Percentiles rank a stretch among this genome's conserved stretches.
Conservation (phyloP, 306 rosid species). For the Castanospermum australe region DNA sequence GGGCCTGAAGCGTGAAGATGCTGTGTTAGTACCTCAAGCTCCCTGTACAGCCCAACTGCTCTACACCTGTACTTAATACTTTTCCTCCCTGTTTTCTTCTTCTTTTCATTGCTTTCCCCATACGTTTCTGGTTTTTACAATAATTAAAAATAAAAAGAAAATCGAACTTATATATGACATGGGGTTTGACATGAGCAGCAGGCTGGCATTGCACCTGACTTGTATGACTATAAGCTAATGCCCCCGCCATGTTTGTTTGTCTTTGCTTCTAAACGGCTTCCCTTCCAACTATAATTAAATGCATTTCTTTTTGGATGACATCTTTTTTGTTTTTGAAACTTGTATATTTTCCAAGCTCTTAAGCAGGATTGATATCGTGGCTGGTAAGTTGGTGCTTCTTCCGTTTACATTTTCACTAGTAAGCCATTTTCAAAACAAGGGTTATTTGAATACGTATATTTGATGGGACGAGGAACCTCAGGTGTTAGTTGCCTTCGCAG, state of each 20-base stretch:
- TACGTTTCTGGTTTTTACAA: constrained; percentile 25
- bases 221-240: constrained; percentile 27
- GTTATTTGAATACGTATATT: neutral
- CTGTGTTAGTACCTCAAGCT: neutral
- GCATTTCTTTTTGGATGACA: neutral
- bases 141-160: constrained; percentile 9
- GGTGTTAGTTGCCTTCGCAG: neutral
- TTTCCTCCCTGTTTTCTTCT: neutral
- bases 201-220: constrained; percentile 30
- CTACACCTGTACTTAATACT: neutral
- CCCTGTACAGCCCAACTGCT: constrained; percentile 41
- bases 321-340: neutral
- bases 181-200: constrained; percentile 19
- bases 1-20: constrained; percentile 56
- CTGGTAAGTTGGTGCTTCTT: too few species aligned
- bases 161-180: constrained; percentile 27
- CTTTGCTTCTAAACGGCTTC: constrained; percentile 17
- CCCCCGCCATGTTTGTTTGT: constrained; percentile 19
- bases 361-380: neutral
- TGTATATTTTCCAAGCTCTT: neutral
- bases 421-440: neutral
- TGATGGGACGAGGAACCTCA: neutral
- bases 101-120: constrained; percentile 12
- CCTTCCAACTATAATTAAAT: constrained; percentile 3
- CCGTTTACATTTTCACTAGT: neutral